A percentile compares a stretch with the other conserved stretches of the same genome.
Evolutionary conservation across 805 yeast species (phyloP).

Genomic region (Suhomyces sp.): DNA sequence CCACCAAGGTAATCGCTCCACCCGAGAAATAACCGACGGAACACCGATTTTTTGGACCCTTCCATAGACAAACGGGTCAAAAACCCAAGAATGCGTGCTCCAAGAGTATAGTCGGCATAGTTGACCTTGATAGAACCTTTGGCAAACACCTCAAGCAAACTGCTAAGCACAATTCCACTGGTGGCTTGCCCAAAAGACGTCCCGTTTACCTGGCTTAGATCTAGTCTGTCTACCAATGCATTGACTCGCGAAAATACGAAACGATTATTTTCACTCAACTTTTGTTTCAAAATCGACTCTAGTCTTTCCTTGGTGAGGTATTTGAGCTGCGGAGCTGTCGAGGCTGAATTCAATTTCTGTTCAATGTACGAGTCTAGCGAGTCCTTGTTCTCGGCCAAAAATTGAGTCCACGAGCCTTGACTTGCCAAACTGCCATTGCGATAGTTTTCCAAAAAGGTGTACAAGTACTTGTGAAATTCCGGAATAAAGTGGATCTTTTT

Average conservation of each 20-base stretch:
- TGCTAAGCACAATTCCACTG: conserved; percentile 24
- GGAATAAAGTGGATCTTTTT: conserved; percentile 37
- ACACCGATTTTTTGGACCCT: conserved; percentile 8
- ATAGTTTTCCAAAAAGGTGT: conserved; percentile 30
- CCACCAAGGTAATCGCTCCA: conserved; percentile 35
- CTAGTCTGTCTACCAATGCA: conserved; percentile 21
- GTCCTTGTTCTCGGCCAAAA: conserved; percentile 18
- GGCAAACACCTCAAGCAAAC: conserved; percentile 28
- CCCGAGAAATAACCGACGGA: conserved; percentile 31
- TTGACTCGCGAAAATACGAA: conserved; percentile 21
- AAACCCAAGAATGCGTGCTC: conserved; percentile 40
- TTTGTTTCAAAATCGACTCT: conserved; percentile 19
- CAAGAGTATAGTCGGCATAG: conserved; percentile 39
- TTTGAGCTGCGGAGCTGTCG: conserved; percentile 4
- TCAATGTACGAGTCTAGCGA: conserved; percentile 17
- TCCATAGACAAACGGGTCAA: conserved; percentile 20
- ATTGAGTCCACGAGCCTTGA: conserved; percentile 19
- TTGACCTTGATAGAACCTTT: conserved; percentile 35
- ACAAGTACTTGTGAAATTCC: conserved; percentile 36
- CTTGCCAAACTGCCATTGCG: conserved; percentile 5
- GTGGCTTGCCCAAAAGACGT: conserved; percentile 7
- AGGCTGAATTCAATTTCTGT: neutral
- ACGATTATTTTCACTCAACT: conserved; percentile 22
- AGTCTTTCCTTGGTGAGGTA: conserved; percentile 20
- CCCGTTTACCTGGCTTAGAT: conserved; percentile 2